Percentiles rank a stretch among this genome's conserved stretches.
phyloP scores from a whole-genome alignment of 148 eudicot species.

The Spergularia marina region DNA sequence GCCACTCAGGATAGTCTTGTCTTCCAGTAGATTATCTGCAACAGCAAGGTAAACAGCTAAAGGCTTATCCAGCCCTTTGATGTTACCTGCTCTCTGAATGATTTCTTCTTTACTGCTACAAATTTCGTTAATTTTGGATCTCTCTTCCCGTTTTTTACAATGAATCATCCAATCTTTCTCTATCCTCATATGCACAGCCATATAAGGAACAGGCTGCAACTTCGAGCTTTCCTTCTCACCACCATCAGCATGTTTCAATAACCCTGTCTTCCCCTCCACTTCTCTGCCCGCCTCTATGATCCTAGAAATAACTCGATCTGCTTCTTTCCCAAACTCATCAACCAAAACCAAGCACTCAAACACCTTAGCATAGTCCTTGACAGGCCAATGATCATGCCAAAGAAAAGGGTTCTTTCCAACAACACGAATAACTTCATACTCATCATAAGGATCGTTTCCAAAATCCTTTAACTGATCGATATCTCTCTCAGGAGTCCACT shows the following conservation, averaged over 20 bases:
- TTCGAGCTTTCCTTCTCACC: constrained; percentile 13
- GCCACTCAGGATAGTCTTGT: constrained; percentile 52
- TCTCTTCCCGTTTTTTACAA: constrained; percentile 75
- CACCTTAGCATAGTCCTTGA: constrained; percentile 70
- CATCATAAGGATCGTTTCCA: constrained; percentile 40
- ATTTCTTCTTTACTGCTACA: constrained; percentile 93
- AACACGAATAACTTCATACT: constrained; percentile 52
- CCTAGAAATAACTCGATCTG: constrained; percentile 65
- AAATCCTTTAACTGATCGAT: constrained; percentile 65
- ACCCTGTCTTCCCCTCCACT: constrained; percentile 9
- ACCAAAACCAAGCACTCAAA: constrained; percentile 83
- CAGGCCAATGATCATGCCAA: constrained; percentile 99
- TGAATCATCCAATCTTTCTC: constrained; percentile 99
- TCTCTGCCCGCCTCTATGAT: constrained; percentile 54
- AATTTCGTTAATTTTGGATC: constrained; percentile 57
- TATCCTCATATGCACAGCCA: constrained; percentile 96
- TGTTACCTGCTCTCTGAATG: constrained; percentile 67
- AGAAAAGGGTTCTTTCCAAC: constrained; percentile 86
- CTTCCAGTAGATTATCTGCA: constrained; percentile 86
- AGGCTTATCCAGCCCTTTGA: constrained; percentile 49
- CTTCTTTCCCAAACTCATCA: constrained; percentile 70
- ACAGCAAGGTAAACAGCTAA: constrained; percentile 75
- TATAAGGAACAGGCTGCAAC: constrained; percentile 38
- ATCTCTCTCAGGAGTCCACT: constrained; percentile 83
- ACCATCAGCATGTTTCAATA: not conserved